Percentiles rank a stretch among this genome's conserved stretches.
Conservation (phyloP, 2,329 filamentous ascomycete species). For the Colletotrichum sp. region DNA sequence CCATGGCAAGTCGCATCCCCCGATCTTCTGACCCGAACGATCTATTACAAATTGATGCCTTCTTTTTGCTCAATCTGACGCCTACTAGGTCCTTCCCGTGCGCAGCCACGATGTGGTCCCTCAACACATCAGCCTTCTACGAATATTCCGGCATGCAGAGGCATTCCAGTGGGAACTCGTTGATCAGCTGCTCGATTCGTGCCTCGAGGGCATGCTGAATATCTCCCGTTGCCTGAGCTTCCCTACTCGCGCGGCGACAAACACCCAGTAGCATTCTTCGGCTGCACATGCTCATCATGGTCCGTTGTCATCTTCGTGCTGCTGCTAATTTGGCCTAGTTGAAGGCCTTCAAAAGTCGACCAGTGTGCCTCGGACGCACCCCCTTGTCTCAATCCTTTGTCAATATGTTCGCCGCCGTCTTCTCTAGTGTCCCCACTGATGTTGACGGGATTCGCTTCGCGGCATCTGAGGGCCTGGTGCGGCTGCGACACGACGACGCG, state of each 20-base stretch:
- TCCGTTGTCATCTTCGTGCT: not conserved
- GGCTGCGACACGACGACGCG: not conserved
- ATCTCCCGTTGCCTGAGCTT: too few relatives aligned
- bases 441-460: not conserved
- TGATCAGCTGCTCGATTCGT: too few relatives aligned
- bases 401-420: too few relatives aligned
- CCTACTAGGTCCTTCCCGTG: not conserved
- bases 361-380: not conserved
- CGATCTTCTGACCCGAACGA: not conserved
- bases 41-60: not conserved
- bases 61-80: too few relatives aligned
- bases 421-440: not conserved
- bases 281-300: not conserved
- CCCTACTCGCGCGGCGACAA: too few relatives aligned
- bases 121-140: not conserved
- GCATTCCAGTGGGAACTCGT: too few relatives aligned
- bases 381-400: not conserved
- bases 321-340: not conserved
- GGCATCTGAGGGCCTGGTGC: not conserved
- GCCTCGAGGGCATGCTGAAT: too few relatives aligned
- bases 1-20: not conserved
- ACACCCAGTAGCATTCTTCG: not conserved
- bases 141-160: not conserved
- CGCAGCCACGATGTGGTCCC: not conserved
- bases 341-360: not conserved